Percentiles rank a stretch among this genome's conserved stretches.
These are phyloP conservation scores for Ustilago xerochloae DNA, from an alignment of 1,284 basidiomycete species.

Conservation along the genomic window DNA sequence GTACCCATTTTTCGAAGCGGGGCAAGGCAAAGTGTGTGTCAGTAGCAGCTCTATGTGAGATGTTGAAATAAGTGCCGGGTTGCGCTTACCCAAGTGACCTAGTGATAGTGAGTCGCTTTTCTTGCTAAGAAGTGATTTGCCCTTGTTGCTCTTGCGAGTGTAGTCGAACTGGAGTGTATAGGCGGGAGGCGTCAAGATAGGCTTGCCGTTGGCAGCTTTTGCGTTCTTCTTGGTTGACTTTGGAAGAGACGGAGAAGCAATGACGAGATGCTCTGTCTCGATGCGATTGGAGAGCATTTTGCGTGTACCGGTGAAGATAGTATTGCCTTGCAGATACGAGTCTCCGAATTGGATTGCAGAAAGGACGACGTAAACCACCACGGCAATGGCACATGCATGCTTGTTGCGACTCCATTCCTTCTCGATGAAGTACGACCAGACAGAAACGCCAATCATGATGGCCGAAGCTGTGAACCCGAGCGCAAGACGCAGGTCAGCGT, in stretches of 20 bases:
- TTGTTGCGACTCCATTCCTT: conserved; percentile 64
- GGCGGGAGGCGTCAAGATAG: conserved; percentile 53
- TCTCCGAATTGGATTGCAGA: conserved; percentile 43
- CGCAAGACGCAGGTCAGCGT: conserved; percentile 55
- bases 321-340: conserved; percentile 53
- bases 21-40: neutral
- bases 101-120: conserved; percentile 49
- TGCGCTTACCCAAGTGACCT: conserved; percentile 58
- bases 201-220: conserved; percentile 35
- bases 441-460: conserved; percentile 60
- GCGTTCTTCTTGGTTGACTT: conserved; percentile 30
- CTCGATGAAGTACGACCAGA: conserved; percentile 62
- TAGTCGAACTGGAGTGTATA: conserved; percentile 58
- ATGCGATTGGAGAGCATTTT: conserved; percentile 49
- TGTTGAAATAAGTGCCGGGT: neutral
- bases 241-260: conserved; percentile 51
- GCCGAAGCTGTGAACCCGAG: conserved; percentile 55
- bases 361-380: conserved; percentile 50
- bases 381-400: conserved; percentile 44
- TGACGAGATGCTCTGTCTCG: conserved; percentile 54
- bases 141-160: conserved; percentile 49
- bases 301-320: conserved; percentile 60
- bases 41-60: neutral
- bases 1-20: neutral
- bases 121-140: conserved; percentile 34